Base-by-base conservation (phyloP, 1,284 basidiomycete genomes). In the Lignosus rhinocerotis region DNA sequence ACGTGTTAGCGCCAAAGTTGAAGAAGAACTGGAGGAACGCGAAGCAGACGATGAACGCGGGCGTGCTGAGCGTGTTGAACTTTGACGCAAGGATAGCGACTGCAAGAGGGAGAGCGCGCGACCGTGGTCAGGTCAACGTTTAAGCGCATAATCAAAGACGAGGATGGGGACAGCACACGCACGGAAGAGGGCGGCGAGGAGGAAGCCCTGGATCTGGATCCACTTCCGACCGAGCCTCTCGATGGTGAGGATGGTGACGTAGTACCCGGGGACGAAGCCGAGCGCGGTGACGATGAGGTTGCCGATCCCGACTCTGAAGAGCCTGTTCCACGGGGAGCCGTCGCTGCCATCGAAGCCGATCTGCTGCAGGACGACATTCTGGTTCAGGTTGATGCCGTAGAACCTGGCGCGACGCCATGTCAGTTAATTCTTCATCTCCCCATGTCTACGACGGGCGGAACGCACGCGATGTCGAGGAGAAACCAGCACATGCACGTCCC, bases 1-100 rank as follows among this genome's bases (percentile, higher is more conserved):
- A 84, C 80, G 89, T 81, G 75, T 95, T 96, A n/a, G 93, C 89
- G n/a, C 92, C 92, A 70, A 88, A 90, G 74, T 88, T 88, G 76
- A 88, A 87, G 76, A 88, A 88, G 77, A 88, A 88, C 77, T 88
- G 83, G 36, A 85, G 73, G 54, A 88, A 75, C 2, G 89, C 76
- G 67, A 92, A 87, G 75, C 83, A 84, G 67, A 90, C 88, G 61
- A 92, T 80, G 75, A 91, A 89, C 17, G 84, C 75, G 7, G 84
- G 82, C 25, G 80, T 82, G 63, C 78, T 77, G 44, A 92, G 79
- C 11, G 76, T 73, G 61, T 85, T 65, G 76, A 94, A 90, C 70
- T 81, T 82, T 60, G 84, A 83, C 55, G 87, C 87, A 46, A 89
- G 75, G 58, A 89, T 81, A 16, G 67, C 86, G 67, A 91, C 85